Evolutionary conservation across 129 eudicot species (phyloP).

Genomic region (Tagetes erecta): DNA sequence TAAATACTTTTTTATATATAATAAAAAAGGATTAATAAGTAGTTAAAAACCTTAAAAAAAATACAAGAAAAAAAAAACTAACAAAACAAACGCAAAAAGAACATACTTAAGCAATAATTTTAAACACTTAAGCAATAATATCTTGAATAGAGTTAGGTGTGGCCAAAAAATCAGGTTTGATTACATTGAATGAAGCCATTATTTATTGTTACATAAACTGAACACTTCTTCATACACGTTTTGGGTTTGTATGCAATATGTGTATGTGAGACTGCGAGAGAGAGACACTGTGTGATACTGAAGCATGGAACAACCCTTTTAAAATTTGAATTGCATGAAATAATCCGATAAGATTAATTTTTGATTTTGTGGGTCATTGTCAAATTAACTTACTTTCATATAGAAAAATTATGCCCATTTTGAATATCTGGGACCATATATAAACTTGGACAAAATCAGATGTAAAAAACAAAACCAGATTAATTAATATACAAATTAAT

Average conservation of each 20-base stretch:
- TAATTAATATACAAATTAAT: no score
- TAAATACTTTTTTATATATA: no score
- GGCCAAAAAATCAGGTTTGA: background rate
- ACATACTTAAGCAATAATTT: no score
- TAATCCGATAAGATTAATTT: background rate
- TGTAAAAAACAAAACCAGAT: background rate
- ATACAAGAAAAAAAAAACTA: no score
- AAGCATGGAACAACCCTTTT: background rate
- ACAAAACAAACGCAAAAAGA: no score
- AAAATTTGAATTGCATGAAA: background rate
- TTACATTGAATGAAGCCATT: background rate
- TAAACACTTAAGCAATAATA: background rate
- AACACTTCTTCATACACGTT: no score
- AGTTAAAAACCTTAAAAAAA: no score
- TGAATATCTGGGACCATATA: slow-evolving; percentile 8
- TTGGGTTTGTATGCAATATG: background rate
- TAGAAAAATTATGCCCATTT: background rate
- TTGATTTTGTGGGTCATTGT: slow-evolving; percentile 7
- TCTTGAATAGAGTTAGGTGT: background rate
- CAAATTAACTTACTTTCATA: slow-evolving; percentile 3
- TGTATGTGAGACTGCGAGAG: background rate
- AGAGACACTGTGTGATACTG: background rate
- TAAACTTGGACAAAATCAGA: background rate
- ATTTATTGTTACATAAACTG: background rate
- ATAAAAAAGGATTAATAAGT: no score